Conservation (phyloP, 495 filamentous ascomycete genomes). For the Aspergillus affinis region DNA sequence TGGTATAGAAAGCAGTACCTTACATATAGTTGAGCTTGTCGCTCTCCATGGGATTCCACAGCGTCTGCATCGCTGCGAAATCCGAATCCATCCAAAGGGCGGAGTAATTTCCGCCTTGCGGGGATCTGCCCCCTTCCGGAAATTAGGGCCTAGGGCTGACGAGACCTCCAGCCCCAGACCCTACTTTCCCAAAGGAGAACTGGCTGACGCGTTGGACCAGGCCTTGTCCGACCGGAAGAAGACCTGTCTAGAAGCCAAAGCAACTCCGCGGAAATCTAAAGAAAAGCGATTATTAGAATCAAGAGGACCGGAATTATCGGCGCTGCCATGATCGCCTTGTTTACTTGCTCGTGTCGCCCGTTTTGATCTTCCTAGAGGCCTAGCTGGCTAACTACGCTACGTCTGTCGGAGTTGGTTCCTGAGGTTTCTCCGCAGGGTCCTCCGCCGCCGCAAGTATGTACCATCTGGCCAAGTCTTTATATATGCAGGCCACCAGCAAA, state of each 20-base stretch:
- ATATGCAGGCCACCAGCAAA: constrained; percentile 91
- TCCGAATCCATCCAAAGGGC: no score
- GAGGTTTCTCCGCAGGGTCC: constrained; percentile 5
- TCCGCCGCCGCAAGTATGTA: constrained; percentile 66
- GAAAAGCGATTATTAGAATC: not conserved
- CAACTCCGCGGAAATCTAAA: not conserved
- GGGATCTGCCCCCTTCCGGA: constrained; percentile 10
- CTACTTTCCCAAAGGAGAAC: constrained; percentile 32
- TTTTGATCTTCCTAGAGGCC: constrained; percentile 17
- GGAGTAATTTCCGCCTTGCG: not conserved
- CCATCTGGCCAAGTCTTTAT: constrained; percentile 92
- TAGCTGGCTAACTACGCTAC: not conserved
- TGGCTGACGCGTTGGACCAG: constrained; percentile 26
- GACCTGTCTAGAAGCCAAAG: constrained; percentile 1
- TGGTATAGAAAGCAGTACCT: no score
- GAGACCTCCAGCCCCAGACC: constrained; percentile 23
- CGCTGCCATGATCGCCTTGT: constrained; percentile 27
- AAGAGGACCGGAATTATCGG: constrained; percentile 1
- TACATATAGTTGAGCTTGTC: no score
- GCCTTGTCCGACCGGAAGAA: not conserved
- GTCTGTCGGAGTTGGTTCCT: constrained; percentile 13
- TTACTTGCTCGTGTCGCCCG: constrained; percentile 13
- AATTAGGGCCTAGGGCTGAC: constrained; percentile 22
- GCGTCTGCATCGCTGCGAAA: no score
- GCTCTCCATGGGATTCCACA: no score